Percentiles rank a stretch among this genome's conserved stretches.
These are phyloP conservation scores for Ceratopteris richardii DNA, from an alignment of 75 land plant species.

Conservation along the genomic window DNA sequence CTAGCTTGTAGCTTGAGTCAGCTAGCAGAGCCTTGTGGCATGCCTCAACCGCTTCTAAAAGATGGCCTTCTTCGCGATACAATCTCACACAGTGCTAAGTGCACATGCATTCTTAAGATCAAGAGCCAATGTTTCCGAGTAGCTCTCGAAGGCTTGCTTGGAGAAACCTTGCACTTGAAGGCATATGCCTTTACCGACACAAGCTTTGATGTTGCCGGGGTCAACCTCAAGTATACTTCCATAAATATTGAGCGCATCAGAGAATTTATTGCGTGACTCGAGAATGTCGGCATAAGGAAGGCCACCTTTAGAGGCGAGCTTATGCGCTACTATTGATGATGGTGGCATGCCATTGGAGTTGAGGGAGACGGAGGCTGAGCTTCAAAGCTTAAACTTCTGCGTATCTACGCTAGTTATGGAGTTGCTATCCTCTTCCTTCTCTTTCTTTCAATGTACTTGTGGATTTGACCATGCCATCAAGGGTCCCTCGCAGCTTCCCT, in stretches of 20 bases:
- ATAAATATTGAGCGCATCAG: conserved; percentile 70
- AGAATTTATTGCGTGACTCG: conserved; percentile 74
- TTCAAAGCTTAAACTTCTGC: conserved; percentile 11
- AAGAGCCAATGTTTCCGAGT: conserved; percentile 54
- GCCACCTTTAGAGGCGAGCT: no score
- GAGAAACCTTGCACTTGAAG: conserved; percentile 63
- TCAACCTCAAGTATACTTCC: conserved; percentile 66
- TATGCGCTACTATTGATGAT: no score
- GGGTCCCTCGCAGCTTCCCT: conserved; percentile 17
- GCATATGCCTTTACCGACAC: conserved; percentile 93
- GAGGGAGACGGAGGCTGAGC: conserved; percentile 5
- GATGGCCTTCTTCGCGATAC: conserved; percentile 88
- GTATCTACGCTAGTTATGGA: no score
- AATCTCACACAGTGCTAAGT: conserved; percentile 77
- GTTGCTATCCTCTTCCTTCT: conserved; percentile 9
- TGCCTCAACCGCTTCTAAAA: conserved; percentile 93
- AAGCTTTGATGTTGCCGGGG: conserved; percentile 61
- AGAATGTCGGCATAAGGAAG: conserved; percentile 83
- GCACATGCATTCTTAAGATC: conserved; percentile 93
- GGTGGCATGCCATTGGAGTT: background rate
- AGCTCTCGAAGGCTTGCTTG: conserved; percentile 68
- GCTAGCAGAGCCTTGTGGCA: conserved; percentile 79
- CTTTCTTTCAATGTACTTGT: conserved; percentile 4
- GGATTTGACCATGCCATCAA: conserved; percentile 14
- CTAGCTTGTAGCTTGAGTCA: conserved; percentile 78